Evolutionary conservation across 1,284 basidiomycete species (phyloP), one percentile per base, ranked within the genome.

Genomic region (Sphagnurus paluster): DNA sequence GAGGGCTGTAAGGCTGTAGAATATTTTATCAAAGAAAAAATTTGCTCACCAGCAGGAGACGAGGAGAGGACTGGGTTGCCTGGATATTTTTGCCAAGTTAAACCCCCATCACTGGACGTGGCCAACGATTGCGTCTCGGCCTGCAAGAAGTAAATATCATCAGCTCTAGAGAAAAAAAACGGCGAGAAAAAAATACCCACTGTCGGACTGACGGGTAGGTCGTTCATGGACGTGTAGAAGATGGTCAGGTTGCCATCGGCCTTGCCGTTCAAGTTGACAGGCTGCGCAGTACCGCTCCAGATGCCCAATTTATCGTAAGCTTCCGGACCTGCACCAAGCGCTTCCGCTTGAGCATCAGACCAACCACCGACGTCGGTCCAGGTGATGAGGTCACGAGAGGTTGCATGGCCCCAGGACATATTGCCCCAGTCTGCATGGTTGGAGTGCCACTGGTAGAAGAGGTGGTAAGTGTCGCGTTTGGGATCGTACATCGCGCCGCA

Each of bases 341-440:
- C 41, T n/a, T 35, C 41, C 20, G 41, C 4, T 16, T 43, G 23
- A 5, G 16, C 21, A 32, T 43, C 30, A 9, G n/a, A 23, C 41
- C 41, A 43, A 2, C 41, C 41, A 17, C 21, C 11, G 9, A 26
- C 23, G 20, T 43, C 41, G 21, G 30, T 26, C 41, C 41, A 43
- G 7, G 24, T 35, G 24, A 36, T 11, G 7, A 43, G 33, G 19
- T 43, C 41, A 10, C 14, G 30, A n/a, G 41, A 43, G 16, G 33
- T 43, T 9, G 41, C 41, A 16, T 43, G 41, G 16, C 41, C 41
- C 41, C 41, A 43, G 5, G 41, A 43, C 6, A 43, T 26, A 34
- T 43, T 43, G 14, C 41, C 41, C 41, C 41, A 43, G 24, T 43
- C 33, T 8, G 28, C 41, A 8, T 43, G 41, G 41, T 43, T 43